Base-by-base conservation (phyloP, 805 yeast genomes). In the Cyberlindnera nakhonratchasimensis region DNA sequence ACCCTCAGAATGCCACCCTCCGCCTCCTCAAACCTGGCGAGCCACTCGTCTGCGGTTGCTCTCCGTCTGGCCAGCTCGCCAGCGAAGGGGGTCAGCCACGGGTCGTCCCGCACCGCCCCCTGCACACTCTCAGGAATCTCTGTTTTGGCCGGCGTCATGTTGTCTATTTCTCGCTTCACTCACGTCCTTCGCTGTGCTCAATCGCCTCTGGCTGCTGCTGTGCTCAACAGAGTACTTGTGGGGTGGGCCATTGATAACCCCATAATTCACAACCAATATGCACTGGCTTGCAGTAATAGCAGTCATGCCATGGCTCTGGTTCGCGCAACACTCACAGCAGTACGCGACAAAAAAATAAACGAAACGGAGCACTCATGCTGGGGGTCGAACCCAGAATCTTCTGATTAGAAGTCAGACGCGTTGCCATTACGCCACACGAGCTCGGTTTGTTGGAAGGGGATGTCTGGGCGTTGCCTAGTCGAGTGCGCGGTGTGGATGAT, bases 1-100 rank as follows among this genome's bases (percentile, higher is more conserved):
- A 91, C 84, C 16, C 78, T 65, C 22, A 73, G 59, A 36, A 91
- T 65, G 2, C 87, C 85, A 17, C 82, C 83, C 56, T 84, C 91
- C 14, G 70, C 61, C 17, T 72, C 62, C 20, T 75, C 69, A 32
- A 91, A 70, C 12, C 69, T 68, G 24, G 64, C 55, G 16, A 75
- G 51, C 89, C 91, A 86, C 32, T 78, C 70, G 47, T 75, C 75
- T 28, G 89, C 88, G 12, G 77, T 58, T 29, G 73, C 66, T 53
- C 86, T 78, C 54, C 99, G 77, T 42, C 79, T 75, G 3, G 77
- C 76, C 32, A 91, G 67, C 42, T 77, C 86, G n/a, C 69, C 70
- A 11, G 80, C 72, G 62, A 71, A 82, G 0, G 97, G 96, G 55
- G 80, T 80, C 44, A 91, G 71, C 86, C 89, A 91, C 1, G 96